These are phyloP conservation scores for Cladophialophora psammophila DNA, from an alignment of 2,329 filamentous ascomycete species.

Conservation along the genomic window DNA sequence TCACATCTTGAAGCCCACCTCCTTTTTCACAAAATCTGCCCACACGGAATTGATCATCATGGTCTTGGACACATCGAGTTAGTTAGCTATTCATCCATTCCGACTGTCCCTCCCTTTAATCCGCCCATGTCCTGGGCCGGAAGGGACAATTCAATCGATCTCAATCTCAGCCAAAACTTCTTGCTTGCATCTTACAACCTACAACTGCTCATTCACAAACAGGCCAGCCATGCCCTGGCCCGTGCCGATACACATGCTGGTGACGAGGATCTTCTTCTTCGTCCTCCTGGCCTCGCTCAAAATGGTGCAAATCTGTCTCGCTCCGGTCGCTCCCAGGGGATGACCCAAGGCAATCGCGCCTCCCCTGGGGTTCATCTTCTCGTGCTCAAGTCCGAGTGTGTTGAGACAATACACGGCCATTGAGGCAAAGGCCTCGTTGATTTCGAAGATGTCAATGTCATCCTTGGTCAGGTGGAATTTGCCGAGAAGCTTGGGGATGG, in stretches of 20 bases:
- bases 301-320: conserved; percentile 88
- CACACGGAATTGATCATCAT: too few species aligned
- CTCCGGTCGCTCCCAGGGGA: conserved; percentile 87
- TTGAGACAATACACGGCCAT: conserved; percentile 96
- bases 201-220: conserved; percentile 68
- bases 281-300: conserved; percentile 82
- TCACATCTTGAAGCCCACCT: too few species aligned
- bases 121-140: neutral
- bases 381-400: conserved; percentile 67
- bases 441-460: conserved; percentile 88
- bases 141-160: neutral
- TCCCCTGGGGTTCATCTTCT: conserved; percentile 88
- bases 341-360: conserved; percentile 93
- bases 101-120: neutral
- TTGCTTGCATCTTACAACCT: neutral
- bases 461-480: conserved; percentile 79
- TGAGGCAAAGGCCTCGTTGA: conserved; percentile 97
- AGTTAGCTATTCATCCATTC: too few species aligned
- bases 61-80: too few species aligned
- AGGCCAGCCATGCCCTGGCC: conserved; percentile 72
- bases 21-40: too few species aligned
- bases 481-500: conserved; percentile 79
- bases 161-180: neutral
- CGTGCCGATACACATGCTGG: conserved; percentile 83
- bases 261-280: conserved; percentile 90